phyloP scores from a whole-genome alignment of 2,329 filamentous ascomycete genomes.

The Aspergillus sp. region DNA sequence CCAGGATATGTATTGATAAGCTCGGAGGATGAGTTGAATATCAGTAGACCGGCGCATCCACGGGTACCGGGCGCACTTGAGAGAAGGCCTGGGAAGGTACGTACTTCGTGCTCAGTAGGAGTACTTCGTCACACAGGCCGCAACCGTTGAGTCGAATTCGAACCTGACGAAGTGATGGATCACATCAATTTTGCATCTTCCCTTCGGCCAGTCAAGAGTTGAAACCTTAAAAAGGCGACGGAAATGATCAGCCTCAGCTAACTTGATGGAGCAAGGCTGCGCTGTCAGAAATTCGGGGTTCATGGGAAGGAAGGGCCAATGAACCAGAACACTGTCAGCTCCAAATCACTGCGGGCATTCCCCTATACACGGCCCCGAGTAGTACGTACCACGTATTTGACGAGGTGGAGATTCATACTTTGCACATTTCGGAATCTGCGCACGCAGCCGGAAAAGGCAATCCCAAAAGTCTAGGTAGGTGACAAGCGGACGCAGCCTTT shows the following conservation, averaged over 20 bases:
- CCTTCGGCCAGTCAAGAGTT: not conserved
- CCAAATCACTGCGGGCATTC: not conserved
- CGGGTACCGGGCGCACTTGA: not conserved
- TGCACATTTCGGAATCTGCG: constrained; percentile 11
- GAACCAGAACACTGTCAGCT: not conserved
- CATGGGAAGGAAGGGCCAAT: not conserved
- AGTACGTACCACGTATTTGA: constrained; percentile 7
- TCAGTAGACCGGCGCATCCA: not conserved
- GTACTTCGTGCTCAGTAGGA: not conserved
- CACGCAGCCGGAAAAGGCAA: constrained; percentile 26
- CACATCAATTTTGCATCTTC: constrained; percentile 2
- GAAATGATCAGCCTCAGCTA: constrained; percentile 7
- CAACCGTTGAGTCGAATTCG: constrained; percentile 7
- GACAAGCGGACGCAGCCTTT: constrained; percentile 4
- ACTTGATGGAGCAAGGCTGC: constrained; percentile 5
- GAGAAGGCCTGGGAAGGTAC: not conserved
- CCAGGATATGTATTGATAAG: constrained; percentile 7
- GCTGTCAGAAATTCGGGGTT: constrained; percentile 2
- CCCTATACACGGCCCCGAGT: not conserved
- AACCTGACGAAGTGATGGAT: constrained; percentile 11
- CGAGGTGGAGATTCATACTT: constrained; percentile 11
- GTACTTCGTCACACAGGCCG: constrained; percentile 2
- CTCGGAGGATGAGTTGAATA: constrained; percentile 7
- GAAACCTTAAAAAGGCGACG: not conserved
- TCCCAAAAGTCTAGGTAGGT: constrained; percentile 4